A percentile compares a stretch with the other conserved stretches of the same genome.
These are phyloP conservation scores for Thozetella sp. DNA, from an alignment of 495 filamentous ascomycete genomes.

Conservation along the genomic window DNA sequence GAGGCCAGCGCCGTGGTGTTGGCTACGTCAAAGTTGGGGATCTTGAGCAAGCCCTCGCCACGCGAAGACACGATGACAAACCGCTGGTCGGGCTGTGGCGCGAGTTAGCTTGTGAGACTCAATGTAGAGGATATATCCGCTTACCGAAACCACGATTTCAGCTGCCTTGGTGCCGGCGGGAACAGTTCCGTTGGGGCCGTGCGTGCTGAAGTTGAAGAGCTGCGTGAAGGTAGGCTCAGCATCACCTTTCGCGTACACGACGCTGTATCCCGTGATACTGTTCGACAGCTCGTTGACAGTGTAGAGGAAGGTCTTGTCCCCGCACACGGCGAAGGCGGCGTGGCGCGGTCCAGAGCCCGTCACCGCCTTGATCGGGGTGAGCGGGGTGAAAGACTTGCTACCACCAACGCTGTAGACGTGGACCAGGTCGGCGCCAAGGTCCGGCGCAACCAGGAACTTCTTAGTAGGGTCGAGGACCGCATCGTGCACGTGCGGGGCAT, in stretches of 20 bases:
- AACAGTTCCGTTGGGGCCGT: slow-evolving; percentile 28
- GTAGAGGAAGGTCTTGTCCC: slow-evolving; percentile 32
- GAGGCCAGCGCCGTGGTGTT: not conserved
- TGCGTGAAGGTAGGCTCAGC: slow-evolving; percentile 25
- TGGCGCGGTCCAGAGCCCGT: slow-evolving; percentile 47
- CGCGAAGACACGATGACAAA: slow-evolving; percentile 27
- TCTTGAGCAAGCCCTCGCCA: slow-evolving; percentile 38
- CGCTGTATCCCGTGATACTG: slow-evolving; percentile 43
- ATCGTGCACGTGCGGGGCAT: slow-evolving; percentile 71
- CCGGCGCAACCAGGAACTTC: slow-evolving; percentile 65
- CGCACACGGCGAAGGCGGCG: slow-evolving; percentile 32
- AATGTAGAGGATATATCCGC: slow-evolving; percentile 43
- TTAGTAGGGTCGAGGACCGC: slow-evolving; percentile 69
- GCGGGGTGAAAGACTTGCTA: slow-evolving; percentile 32
- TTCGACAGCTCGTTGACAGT: slow-evolving; percentile 50
- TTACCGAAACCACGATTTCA: slow-evolving; percentile 40
- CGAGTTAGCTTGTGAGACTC: slow-evolving; percentile 10
- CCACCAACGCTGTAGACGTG: slow-evolving; percentile 60
- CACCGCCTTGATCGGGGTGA: slow-evolving; percentile 28
- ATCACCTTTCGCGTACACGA: slow-evolving; percentile 28
- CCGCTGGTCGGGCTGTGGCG: slow-evolving; percentile 30
- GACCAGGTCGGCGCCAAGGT: slow-evolving; percentile 72
- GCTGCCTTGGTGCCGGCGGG: slow-evolving; percentile 41
- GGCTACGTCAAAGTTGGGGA: slow-evolving; percentile 27
- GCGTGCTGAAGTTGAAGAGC: slow-evolving; percentile 37